Evolutionary conservation across 345 rosid species (phyloP).

Genomic region (Nephelium lappaceum): DNA sequence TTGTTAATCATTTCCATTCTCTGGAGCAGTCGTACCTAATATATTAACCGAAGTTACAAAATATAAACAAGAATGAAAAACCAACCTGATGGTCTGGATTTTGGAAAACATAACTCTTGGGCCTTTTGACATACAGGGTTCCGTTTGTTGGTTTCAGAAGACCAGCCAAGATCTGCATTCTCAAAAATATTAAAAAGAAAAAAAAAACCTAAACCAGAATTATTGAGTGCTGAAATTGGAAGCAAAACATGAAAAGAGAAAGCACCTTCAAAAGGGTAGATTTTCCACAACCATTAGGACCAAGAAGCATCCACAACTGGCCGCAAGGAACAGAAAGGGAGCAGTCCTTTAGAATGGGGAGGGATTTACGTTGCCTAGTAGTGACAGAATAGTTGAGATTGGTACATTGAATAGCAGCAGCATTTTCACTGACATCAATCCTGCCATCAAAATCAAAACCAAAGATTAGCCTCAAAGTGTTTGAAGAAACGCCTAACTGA

Average conservation of each 20-base stretch:
- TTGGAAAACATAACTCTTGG: slow-evolving; percentile 85
- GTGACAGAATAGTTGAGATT: slow-evolving; percentile 65
- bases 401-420: slow-evolving; percentile 60
- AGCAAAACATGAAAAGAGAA: slow-evolving; percentile 1
- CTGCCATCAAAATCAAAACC: slow-evolving; percentile 36
- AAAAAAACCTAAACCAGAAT: too few species aligned
- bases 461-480: slow-evolving; percentile 1
- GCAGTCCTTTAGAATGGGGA: slow-evolving; percentile 79
- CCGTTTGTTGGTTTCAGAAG: slow-evolving; percentile 75
- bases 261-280: slow-evolving; percentile 92
- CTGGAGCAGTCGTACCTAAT: background rate
- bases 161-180: slow-evolving; percentile 96
- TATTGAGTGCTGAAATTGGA: background rate
- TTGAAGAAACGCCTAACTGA: slow-evolving; percentile 36
- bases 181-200: too few species aligned
- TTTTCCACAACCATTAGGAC: slow-evolving; percentile 98
- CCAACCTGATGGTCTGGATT: slow-evolving; percentile 94
- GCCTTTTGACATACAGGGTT: slow-evolving; percentile 53
- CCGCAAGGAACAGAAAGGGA: slow-evolving; percentile 75
- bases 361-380: slow-evolving; percentile 51
- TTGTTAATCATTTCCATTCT: background rate
- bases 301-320: slow-evolving; percentile 88
- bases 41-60: too few species aligned
- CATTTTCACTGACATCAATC: slow-evolving; percentile 35
- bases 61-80: background rate